Conservation (phyloP, 192 early-diverging fungal species). For the Anaeromyces robustus region DNA sequence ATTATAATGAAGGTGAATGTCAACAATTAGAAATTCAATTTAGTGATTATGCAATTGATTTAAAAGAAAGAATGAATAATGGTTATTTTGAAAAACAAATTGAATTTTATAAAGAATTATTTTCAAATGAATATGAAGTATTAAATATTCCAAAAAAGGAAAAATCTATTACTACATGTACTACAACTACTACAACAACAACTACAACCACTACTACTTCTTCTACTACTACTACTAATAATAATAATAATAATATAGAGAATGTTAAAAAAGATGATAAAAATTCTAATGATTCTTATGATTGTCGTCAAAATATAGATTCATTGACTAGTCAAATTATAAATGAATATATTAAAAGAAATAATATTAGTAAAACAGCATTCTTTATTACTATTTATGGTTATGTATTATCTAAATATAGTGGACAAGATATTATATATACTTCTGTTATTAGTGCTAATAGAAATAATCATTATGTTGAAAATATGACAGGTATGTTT, state of each 20-base stretch:
- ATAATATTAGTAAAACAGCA: background rate
- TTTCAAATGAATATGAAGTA: background rate
- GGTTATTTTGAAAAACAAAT: background rate
- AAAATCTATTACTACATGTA: background rate
- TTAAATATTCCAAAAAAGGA: background rate
- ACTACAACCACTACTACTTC: too few species aligned
- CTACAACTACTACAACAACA: too few species aligned
- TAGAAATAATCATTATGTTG: background rate
- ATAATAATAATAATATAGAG: too few species aligned
- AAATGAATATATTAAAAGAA: background rate
- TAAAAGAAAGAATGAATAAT: background rate
- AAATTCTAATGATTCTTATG: background rate
- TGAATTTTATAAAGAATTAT: background rate
- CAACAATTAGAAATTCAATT: background rate
- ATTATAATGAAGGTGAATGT: background rate
- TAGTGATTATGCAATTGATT: background rate
- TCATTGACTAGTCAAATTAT: background rate
- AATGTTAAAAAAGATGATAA: background rate
- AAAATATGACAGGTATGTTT: background rate
- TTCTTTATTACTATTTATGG: background rate
- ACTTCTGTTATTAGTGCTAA: background rate
- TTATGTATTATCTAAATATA: background rate
- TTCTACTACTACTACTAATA: too few species aligned
- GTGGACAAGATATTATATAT: background rate
- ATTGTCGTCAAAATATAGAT: background rate